These are phyloP conservation scores for Podospora pseudopauciseta DNA, from an alignment of 495 filamentous ascomycete genomes.

Conservation along the genomic window DNA sequence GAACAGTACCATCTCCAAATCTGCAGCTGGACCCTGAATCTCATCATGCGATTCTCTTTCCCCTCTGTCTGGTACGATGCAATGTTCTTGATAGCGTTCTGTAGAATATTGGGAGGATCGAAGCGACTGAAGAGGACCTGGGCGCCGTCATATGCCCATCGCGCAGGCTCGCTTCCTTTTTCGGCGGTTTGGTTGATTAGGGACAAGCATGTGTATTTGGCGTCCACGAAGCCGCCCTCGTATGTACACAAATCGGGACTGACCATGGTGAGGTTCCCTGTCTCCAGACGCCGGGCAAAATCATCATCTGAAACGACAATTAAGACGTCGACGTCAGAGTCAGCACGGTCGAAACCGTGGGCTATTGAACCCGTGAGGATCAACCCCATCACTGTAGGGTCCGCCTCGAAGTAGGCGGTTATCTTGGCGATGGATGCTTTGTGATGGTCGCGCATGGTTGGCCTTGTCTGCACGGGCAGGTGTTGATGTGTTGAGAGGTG, in stretches of 20 bases:
- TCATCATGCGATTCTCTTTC: slow-evolving; percentile 13
- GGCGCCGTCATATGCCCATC: slow-evolving; percentile 23
- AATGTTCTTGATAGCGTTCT: neutral
- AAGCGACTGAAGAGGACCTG: slow-evolving; percentile 14
- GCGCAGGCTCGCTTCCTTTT: slow-evolving; percentile 25
- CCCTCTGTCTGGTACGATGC: slow-evolving; percentile 14
- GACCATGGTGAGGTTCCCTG: slow-evolving; percentile 14
- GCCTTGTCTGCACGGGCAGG: neutral
- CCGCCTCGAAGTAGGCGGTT: slow-evolving; percentile 15
- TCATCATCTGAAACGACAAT: slow-evolving; percentile 22
- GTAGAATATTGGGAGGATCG: neutral
- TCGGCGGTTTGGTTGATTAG: slow-evolving; percentile 21
- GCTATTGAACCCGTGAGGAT: slow-evolving; percentile 26
- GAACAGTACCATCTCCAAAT: slow-evolving; percentile 21
- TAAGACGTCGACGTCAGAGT: slow-evolving; percentile 26
- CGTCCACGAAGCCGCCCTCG: slow-evolving; percentile 26
- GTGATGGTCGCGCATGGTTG: slow-evolving; percentile 23
- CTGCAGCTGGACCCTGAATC: slow-evolving; percentile 23
- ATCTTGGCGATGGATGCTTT: slow-evolving; percentile 17
- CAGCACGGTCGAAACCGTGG: slow-evolving; percentile 20
- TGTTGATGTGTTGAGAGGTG: neutral
- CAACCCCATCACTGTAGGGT: slow-evolving; percentile 20
- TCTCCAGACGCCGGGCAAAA: slow-evolving; percentile 13
- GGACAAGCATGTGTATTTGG: slow-evolving; percentile 21
- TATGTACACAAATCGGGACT: slow-evolving; percentile 18